Base-by-base conservation (phyloP, 2,329 filamentous ascomycete species). In the Cercospora canescens region DNA sequence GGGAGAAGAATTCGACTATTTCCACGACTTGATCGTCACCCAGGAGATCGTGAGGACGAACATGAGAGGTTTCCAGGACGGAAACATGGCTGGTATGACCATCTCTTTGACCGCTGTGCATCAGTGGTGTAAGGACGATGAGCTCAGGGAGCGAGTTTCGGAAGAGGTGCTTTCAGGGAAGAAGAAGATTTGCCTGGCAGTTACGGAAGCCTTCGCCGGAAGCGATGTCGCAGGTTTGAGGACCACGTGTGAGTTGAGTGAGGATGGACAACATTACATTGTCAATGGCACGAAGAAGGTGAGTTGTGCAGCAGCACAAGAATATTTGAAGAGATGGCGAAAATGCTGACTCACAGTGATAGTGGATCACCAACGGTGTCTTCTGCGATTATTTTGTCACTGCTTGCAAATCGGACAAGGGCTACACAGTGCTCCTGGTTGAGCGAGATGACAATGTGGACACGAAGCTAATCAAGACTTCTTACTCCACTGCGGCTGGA, bases 171-270 rank as follows among this genome's bases (percentile, higher is more conserved):
- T 96, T 70, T 87, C 85, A 54, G 92, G 92, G 67, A 87, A 89
- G 84, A 95, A 95, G 87, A 94, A 94, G 84, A 92, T 95, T 76
- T 94, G 90, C 75, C 83, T 96, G 3, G 92, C 92, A 61, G 93
- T 96, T 75, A 95, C 92, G 1, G 93, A 96, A 79, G 92, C 93
- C 0, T 95, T 96, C 79, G 92, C 92, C 16, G 92, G 92, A 14
- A 90, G 87, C 39, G 93, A 96, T 77, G 92, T 96, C 4, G 91
- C 92, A 14, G 88, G 91, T 16, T 83, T 96, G 39, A 85, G 90
- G 68, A 95, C 92, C 0, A 95, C 91, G 0, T 92, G 91, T 1
- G 85, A 85, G 71, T 92, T 93, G 82, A 92, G 90, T 0, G 80
- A 88, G 1, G 91, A 93, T 75, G 91, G 91, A 55, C 89, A 90